Conservation (phyloP, 192 early-diverging fungal species). For the Spizellomyces punctatus region DNA sequence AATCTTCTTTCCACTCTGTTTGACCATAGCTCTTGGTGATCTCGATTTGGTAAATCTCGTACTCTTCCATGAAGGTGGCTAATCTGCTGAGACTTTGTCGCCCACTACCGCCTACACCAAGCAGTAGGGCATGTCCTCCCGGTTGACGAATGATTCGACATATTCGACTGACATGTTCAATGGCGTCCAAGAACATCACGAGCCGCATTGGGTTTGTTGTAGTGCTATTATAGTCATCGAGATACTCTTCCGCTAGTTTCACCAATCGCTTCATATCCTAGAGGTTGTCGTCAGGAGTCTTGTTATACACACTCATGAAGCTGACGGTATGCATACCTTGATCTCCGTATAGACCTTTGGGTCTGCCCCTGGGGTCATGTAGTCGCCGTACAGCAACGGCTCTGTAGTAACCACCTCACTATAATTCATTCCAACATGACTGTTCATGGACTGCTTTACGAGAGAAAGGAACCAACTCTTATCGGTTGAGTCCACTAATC, state of each 20-base stretch:
- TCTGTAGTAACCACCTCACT: conserved; percentile 55
- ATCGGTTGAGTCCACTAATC: conserved; percentile 60
- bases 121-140: conserved; percentile 54
- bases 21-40: conserved; percentile 64
- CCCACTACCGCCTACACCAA: conserved; percentile 67
- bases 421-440: conserved; percentile 49
- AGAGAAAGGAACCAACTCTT: conserved; percentile 60
- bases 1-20: conserved; percentile 63
- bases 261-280: conserved; percentile 54
- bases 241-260: conserved; percentile 60
- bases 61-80: conserved; percentile 67
- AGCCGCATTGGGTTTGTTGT: conserved; percentile 60
- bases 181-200: conserved; percentile 68
- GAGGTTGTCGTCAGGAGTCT: neutral
- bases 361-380: conserved; percentile 59
- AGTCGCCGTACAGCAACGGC: conserved; percentile 61
- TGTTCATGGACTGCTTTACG: conserved; percentile 47
- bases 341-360: conserved; percentile 60
- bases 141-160: conserved; percentile 63
- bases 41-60: conserved; percentile 67
- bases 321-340: conserved; percentile 20
- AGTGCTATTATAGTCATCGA: conserved; percentile 65
- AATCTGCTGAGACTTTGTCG: conserved; percentile 56
- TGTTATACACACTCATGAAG: too few relatives aligned
- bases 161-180: conserved; percentile 63